Evolutionary conservation across 2,329 filamentous ascomycete genomes (phyloP).

Genomic region (Colletotrichum acutatum): DNA sequence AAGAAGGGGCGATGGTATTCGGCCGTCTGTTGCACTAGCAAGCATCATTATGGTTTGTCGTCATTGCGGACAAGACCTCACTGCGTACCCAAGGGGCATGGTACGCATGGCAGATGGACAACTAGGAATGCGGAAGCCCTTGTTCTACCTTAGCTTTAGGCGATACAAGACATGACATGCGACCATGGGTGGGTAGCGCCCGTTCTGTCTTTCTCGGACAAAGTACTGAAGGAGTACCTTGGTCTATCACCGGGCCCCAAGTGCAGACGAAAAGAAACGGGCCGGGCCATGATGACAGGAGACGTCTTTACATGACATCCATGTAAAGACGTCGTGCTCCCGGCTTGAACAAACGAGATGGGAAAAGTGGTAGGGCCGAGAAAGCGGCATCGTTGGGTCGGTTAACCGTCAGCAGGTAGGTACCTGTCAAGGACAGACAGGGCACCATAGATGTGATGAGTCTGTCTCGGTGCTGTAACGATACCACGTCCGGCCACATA

Average conservation of each 20-base stretch:
- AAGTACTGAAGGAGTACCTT: background rate
- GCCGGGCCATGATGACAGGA: conserved; percentile 1
- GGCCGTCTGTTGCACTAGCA: conserved; percentile 10
- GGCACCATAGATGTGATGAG: conserved; percentile 5
- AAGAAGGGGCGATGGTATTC: conserved; percentile 13
- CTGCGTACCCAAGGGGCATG: background rate
- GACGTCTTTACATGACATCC: background rate
- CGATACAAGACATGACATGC: conserved; percentile 20
- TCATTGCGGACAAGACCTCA: conserved; percentile 23
- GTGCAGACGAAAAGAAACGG: conserved; percentile 17
- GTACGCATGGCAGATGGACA: background rate
- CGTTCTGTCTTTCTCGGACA: conserved; percentile 1
- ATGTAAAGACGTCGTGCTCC: background rate
- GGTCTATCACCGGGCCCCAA: background rate
- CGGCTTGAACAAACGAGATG: conserved; percentile 4
- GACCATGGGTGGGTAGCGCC: conserved; percentile 9
- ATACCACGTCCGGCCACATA: background rate
- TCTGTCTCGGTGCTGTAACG: background rate
- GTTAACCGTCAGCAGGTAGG: conserved; percentile 1
- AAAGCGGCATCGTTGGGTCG: conserved; percentile 14
- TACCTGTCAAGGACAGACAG: conserved; percentile 12
- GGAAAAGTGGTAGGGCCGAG: conserved; percentile 29
- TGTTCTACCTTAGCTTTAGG: background rate
- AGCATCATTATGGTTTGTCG: conserved; percentile 10
- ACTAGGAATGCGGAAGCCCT: conserved; percentile 1